Evolutionary conservation across 2,329 filamentous ascomycete genomes (phyloP).

Genomic region (Penicillium frequentans): DNA sequence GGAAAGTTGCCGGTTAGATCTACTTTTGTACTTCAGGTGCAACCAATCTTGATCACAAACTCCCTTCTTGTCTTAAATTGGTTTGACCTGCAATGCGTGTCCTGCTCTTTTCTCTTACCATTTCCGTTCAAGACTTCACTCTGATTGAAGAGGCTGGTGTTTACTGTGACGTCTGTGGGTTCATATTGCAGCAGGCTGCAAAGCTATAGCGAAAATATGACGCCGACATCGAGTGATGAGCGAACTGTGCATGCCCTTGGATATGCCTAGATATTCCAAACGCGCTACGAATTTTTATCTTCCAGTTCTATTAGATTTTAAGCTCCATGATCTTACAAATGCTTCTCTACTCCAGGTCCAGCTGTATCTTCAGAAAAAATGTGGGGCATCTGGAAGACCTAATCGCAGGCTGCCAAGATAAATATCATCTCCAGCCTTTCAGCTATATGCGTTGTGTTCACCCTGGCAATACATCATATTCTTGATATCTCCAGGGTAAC

Average conservation of each 20-base stretch:
- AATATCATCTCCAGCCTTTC: background rate
- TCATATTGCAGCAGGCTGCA: background rate
- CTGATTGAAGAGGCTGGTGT: background rate
- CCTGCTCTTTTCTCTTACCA: background rate
- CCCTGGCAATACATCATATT: background rate
- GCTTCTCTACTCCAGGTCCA: background rate
- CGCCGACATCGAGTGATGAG: background rate
- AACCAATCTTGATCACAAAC: conserved; percentile 3
- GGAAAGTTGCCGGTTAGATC: background rate
- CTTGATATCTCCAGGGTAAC: conserved; percentile 2
- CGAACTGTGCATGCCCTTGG: background rate
- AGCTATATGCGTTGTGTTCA: background rate
- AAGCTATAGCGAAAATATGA: background rate
- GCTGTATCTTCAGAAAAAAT: background rate
- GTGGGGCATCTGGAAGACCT: background rate
- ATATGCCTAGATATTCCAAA: background rate
- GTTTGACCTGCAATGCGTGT: background rate
- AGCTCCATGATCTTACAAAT: background rate
- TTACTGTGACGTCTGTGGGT: background rate
- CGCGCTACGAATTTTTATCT: background rate
- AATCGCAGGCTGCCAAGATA: background rate
- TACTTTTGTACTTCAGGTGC: conserved; percentile 11
- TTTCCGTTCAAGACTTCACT: background rate
- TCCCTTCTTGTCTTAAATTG: background rate
- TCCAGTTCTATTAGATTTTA: background rate